Evolutionary conservation across 176 grass and related monocot species (phyloP), one percentile per base, ranked within the genome.

Genomic region (Triticum timopheevii): DNA sequence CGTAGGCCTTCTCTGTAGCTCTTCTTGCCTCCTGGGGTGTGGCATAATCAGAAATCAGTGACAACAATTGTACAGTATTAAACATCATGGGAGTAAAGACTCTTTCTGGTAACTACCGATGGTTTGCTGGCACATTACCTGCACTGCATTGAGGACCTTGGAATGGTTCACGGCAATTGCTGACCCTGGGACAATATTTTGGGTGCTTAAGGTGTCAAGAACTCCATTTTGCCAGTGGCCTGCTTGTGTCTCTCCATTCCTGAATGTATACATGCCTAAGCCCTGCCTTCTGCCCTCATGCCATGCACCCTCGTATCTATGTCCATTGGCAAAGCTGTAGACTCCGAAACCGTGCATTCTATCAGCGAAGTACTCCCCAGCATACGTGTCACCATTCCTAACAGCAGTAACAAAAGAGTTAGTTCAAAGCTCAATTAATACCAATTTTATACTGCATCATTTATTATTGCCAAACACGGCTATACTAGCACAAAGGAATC

Each of bases 291-390:
- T 96, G 65, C 97, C 97, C 64, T 99, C 97, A 34, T 99, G 97
- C 97, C 97, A 94, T 80, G 97, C 92, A 76, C 97, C 97, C 86
- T 99, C 97, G 22, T 99, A 99, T 74, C 87, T 88, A 91, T 99
- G 97, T 1, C 97, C 97, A 83, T 99, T 96, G 72, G 92, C 97
- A 93, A 99, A 99, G 84, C 86, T 95, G 84, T 99, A 99, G 20
- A 96, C 89, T 42, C 97, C 97, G 62, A 99, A 99, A 59, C 97
- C 97, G 2, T 99, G 97, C 97, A 99, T 99, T 75, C 93, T 93
- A 84, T 99, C 97, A 76, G 92, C 94, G 84, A 99, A 96, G 87
- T 99, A 99, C 75, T 99, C 97, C 67, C 97, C 97, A 33, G 97
- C 90, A 59, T 93, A 99, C 52, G 87, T 93, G 62, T 99, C 97